Percentiles rank a stretch among this genome's conserved stretches.
phyloP scores from a whole-genome alignment of 305 asterid genomes.

The Euphrasia arctica region DNA sequence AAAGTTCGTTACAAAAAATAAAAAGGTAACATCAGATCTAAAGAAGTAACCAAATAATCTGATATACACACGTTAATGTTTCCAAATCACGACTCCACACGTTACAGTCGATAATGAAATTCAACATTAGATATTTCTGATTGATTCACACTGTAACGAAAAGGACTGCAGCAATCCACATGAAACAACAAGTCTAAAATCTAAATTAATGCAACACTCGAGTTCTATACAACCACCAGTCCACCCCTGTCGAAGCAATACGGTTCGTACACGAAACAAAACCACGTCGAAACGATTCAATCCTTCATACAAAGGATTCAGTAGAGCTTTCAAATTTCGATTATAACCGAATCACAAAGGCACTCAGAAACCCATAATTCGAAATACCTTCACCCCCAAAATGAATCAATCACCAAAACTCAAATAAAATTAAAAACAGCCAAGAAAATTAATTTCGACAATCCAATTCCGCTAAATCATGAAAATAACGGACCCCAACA shows the following conservation, averaged over 20 bases:
- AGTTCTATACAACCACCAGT: not conserved
- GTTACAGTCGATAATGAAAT: too few species aligned
- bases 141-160: not conserved
- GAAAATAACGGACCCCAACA: conserved; percentile 11
- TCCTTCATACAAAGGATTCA: conserved; percentile 2
- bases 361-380: conserved; percentile 1
- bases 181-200: not conserved
- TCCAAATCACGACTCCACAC: too few species aligned
- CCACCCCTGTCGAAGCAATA: not conserved
- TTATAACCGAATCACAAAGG: conserved; percentile 1
- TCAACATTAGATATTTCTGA: not conserved
- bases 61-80: too few species aligned
- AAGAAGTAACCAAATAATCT: too few species aligned
- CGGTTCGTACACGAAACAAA: not conserved
- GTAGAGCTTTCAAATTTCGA: not conserved
- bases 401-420: conserved; percentile 5
- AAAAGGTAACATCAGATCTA: too few species aligned
- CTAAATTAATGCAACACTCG: not conserved
- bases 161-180: too few species aligned
- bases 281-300: not conserved
- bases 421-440: not conserved
- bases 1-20: not conserved
- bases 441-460: not conserved
- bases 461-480: conserved; percentile 27
- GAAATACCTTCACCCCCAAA: conserved; percentile 14